Base-by-base conservation (phyloP, 78 protist genomes). In the Polysphondylium violaceum region DNA sequence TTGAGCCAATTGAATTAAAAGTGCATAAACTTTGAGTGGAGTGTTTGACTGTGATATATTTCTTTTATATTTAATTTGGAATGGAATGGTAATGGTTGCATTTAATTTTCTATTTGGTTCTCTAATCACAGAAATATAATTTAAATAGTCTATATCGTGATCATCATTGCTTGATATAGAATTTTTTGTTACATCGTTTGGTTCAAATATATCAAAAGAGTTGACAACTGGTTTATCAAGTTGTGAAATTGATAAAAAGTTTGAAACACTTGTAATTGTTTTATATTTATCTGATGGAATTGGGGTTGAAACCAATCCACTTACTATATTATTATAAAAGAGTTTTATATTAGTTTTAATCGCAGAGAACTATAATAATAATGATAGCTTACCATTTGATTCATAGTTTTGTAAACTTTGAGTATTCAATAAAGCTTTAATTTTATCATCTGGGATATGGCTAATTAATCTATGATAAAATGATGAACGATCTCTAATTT, bases 391-490 rank as follows among this genome's bases (percentile, higher is more conserved):
- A 71, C 77, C 72, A 56, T 81, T 81, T 36, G 67, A 19, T 25
- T 83, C 81, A 65, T 78, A 61, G 11, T 74, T 40, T 59, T 69
- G 74, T 12, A 11, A 23, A 12, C 50, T 11, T 51, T 71, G 76
- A 4, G 75, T 58, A 40, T 43, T 83, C 33, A 83, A 31, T 11
- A 83, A 17, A 8, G 79, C 23, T 69, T 83, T 83, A 43, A 83
- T 83, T 59, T 83, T 83, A 43, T 83, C 91, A 69, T 83, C 91
- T 29, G 91, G 91, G 25, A 83, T 29, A 71, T 83, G 91, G 12
- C 81, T 68, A 16, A 83, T 43, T n/a, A 83, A 33, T 14, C 77
- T 55, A 53, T 69, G 53, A n/a, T 83, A 83, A 38, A 83, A 83
- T 0, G 56, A 51, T 12, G 91, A 67, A 21, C 91, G 23, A 43